phyloP scores from a whole-genome alignment of 495 filamentous ascomycete species.

The Pyronema domesticum region DNA sequence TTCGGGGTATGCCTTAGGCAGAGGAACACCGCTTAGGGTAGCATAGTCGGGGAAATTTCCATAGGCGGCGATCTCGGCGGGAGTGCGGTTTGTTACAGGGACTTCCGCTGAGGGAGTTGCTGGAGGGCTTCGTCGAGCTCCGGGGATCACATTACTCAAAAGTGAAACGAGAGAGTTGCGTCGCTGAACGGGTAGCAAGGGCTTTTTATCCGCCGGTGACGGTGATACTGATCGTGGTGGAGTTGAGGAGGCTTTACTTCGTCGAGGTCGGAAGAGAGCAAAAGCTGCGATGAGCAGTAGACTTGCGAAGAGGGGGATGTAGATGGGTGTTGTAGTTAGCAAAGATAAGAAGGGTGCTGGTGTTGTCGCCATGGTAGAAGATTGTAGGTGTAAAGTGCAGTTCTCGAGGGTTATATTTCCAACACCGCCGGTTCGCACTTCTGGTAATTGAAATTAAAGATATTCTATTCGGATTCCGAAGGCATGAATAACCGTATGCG shows the following conservation, averaged over 20 bases:
- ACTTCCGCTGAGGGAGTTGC: neutral
- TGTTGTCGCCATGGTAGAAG: neutral
- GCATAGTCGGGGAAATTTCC: slow-evolving; percentile 79
- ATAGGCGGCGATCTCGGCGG: slow-evolving; percentile 51
- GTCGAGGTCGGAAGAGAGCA: neutral
- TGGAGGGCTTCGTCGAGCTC: neutral
- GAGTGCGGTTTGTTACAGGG: slow-evolving; percentile 24
- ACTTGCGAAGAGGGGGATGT: neutral
- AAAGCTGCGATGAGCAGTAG: neutral
- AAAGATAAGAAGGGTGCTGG: neutral
- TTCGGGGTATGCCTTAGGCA: slow-evolving; percentile 46
- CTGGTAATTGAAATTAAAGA: neutral
- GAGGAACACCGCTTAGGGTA: slow-evolving; percentile 55
- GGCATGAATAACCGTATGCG: neutral
- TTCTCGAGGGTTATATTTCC: neutral
- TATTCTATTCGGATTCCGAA: neutral
- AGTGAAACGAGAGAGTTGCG: neutral
- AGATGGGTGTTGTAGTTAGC: neutral
- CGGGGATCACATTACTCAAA: neutral
- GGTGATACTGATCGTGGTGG: neutral
- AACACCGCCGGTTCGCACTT: too few species aligned
- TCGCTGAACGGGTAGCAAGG: neutral
- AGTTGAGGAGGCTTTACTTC: neutral
- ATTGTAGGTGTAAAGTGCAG: neutral
- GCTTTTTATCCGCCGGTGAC: neutral